Base-by-base conservation (phyloP, 768 basidiomycete genomes). In the Tricholoma sp. region DNA sequence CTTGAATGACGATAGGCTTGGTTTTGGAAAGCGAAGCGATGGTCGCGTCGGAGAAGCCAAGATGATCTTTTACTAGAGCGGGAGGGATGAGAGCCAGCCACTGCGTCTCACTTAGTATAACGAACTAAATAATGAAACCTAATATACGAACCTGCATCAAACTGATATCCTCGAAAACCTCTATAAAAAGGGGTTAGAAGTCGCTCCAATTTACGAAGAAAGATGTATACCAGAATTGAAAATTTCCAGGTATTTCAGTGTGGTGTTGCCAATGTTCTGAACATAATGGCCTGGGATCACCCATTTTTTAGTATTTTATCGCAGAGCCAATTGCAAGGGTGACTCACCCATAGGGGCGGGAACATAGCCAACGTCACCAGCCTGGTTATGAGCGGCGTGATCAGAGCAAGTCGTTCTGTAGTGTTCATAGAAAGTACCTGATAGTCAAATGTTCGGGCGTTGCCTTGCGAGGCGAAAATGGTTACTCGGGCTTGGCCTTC, bases 341-440 rank as follows among this genome's bases (percentile, higher is more conserved):
- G 29, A 17, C 70, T 52, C 59, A 81, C 82, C 84, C 67, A 78
- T 81, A 1, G 80, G 74, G 6, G 81, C 77, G 17, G 84, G 84
- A 37, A 85, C 76, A 57, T 83, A 86, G 12, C 78, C 82, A 52
- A 86, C 74, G 60, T 86, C 86, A 13, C 85, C 85, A 50, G 78
- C 72, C 75, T 82, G 48, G 7, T 28, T 24, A 17, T 41, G 17
- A 36, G 34, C 29, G 6, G 39, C 36, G 37, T 39, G 2, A 32
- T 24, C n/a, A 13, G 20, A 20, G 24, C 29, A 13, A 28, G 28
- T n/a, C 6, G 20, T 15, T 13, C 20, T n/a, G 17, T 47, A 18
- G n/a, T 24, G 24, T 31, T 18, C 41, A 39, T 18, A 52, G 49
- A 6, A 17, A 52, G 18, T 58, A 77, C 79, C 70, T 80, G 76